These are phyloP conservation scores for Coemansia sp. DNA, from an alignment of 192 early-diverging fungal genomes.

Conservation along the genomic window DNA sequence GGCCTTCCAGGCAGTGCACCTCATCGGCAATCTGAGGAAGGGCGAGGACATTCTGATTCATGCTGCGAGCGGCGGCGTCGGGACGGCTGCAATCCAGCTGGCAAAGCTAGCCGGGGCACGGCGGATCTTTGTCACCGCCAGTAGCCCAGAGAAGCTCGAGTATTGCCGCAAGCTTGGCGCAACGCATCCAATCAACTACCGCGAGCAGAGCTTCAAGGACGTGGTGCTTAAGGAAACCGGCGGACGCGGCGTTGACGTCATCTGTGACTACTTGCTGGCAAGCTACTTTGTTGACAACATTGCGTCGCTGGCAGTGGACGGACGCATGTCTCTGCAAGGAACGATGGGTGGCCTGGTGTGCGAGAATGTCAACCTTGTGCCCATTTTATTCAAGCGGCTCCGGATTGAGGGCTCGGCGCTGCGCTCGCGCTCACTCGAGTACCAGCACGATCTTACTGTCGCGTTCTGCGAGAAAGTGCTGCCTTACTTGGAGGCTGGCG, in stretches of 20 bases:
- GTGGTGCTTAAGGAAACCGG: slow-evolving; percentile 58
- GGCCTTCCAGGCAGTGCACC: slow-evolving; percentile 70
- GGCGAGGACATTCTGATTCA: slow-evolving; percentile 76
- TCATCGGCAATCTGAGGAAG: slow-evolving; percentile 57
- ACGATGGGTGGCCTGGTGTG: slow-evolving; percentile 60
- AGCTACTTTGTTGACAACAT: slow-evolving; percentile 59
- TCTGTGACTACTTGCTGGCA: slow-evolving; percentile 74
- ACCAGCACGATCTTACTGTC: slow-evolving; percentile 59
- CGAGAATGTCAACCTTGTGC: slow-evolving; percentile 27
- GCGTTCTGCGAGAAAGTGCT: slow-evolving; percentile 59
- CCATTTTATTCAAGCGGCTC: slow-evolving; percentile 64
- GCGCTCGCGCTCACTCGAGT: slow-evolving; percentile 62
- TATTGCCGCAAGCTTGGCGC: slow-evolving; percentile 69
- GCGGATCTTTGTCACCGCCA: slow-evolving; percentile 70
- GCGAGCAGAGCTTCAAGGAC: slow-evolving; percentile 62
- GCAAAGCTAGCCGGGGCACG: slow-evolving; percentile 63
- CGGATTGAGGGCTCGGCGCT: slow-evolving; percentile 71
- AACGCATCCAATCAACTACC: slow-evolving; percentile 77
- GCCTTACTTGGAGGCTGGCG: slow-evolving; percentile 49
- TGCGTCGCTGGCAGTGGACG: slow-evolving; percentile 63
- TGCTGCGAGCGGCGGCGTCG: slow-evolving; percentile 76
- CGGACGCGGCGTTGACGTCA: slow-evolving; percentile 67
- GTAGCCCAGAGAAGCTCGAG: slow-evolving; percentile 64
- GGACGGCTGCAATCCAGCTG: slow-evolving; percentile 77
- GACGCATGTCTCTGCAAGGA: slow-evolving; percentile 72